phyloP scores from a whole-genome alignment of 2,329 filamentous ascomycete species.

The Neodidymelliopsis sp. region DNA sequence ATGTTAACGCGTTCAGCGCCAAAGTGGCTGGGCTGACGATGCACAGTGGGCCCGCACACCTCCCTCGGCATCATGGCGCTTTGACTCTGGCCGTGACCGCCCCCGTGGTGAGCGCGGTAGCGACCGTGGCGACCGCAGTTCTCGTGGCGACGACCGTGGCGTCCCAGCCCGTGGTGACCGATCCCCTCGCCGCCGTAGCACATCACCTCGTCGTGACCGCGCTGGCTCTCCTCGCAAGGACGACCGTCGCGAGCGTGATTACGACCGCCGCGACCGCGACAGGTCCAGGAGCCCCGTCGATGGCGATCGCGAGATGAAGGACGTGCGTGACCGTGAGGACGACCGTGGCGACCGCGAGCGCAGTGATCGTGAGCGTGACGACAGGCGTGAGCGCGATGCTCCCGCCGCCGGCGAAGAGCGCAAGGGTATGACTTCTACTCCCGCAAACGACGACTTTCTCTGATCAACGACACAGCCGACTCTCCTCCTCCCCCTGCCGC shows the following conservation, averaged over 20 bases:
- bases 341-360: slow-evolving; percentile 60
- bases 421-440: slow-evolving; percentile 69
- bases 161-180: slow-evolving; percentile 79
- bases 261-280: slow-evolving; percentile 74
- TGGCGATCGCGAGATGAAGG: slow-evolving; percentile 60
- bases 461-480: slow-evolving; percentile 63
- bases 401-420: slow-evolving; percentile 85
- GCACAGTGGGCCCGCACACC: slow-evolving; percentile 96
- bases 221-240: slow-evolving; percentile 81
- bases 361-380: slow-evolving; percentile 58
- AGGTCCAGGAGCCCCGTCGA: slow-evolving; percentile 68
- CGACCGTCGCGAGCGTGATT: slow-evolving; percentile 67
- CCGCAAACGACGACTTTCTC: slow-evolving; percentile 27
- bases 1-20: slow-evolving; percentile 40
- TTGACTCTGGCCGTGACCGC: slow-evolving; percentile 75
- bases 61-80: slow-evolving; percentile 97
- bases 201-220: slow-evolving; percentile 63
- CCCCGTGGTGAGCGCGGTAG: slow-evolving; percentile 62
- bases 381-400: slow-evolving; percentile 65
- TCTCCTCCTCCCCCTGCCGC: slow-evolving; percentile 74
- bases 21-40: slow-evolving; percentile 26
- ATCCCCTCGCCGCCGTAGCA: slow-evolving; percentile 58
- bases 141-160: slow-evolving; percentile 73
- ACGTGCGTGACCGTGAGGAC: slow-evolving; percentile 67
- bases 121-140: slow-evolving; percentile 65